Evolutionary conservation across 2,329 filamentous ascomycete genomes (phyloP).

Genomic region (Stylonectria norvegica): DNA sequence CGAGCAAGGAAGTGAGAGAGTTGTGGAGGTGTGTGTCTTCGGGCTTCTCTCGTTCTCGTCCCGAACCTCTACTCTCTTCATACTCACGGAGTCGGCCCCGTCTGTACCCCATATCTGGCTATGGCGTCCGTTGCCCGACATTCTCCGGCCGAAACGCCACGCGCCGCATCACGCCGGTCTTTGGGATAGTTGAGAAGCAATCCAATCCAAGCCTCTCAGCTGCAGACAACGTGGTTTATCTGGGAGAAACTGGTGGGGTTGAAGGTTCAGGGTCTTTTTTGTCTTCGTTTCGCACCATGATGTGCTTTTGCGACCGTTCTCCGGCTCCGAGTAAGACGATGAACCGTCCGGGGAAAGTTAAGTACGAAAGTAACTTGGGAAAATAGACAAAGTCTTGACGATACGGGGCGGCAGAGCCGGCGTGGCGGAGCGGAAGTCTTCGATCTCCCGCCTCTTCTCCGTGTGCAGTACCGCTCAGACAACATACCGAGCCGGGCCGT

Average conservation of each 20-base stretch:
- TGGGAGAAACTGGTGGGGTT: constrained; percentile 4
- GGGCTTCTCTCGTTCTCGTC: background rate
- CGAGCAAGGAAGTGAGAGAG: constrained; percentile 10
- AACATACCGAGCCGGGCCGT: no score
- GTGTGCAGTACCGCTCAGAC: no score
- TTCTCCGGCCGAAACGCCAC: constrained; percentile 9
- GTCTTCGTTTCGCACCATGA: background rate
- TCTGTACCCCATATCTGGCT: constrained; percentile 8
- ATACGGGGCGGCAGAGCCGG: constrained; percentile 7
- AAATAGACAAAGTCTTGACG: constrained; percentile 5
- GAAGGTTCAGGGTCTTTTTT: background rate
- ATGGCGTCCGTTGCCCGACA: constrained; percentile 8
- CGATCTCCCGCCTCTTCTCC: no score
- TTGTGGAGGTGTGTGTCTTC: background rate
- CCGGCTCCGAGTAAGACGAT: constrained; percentile 4
- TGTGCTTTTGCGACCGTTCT: background rate
- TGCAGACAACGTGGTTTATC: constrained; percentile 1
- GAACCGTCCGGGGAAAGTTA: constrained; percentile 8
- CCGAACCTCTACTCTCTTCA: no score
- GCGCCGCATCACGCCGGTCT: constrained; percentile 2
- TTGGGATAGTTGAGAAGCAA: constrained; percentile 5
- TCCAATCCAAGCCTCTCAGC: no score
- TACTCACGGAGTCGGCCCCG: background rate
- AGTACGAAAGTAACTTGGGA: constrained; percentile 1
- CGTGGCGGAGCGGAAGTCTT: constrained; percentile 8